phyloP scores from a whole-genome alignment of 257 asterid genomes.

The Ilex asprella region DNA sequence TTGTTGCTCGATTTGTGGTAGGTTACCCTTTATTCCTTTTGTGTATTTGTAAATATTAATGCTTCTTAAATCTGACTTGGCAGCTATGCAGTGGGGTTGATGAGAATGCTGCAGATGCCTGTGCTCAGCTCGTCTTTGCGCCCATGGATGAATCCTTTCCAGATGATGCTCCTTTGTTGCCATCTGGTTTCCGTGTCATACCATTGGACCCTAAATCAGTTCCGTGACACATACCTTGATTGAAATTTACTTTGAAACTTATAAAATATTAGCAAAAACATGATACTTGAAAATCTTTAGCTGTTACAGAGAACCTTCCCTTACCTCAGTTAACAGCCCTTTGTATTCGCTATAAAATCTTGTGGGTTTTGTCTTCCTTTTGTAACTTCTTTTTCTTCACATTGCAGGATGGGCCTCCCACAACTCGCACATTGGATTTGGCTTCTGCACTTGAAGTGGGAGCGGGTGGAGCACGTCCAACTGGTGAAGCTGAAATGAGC shows the following conservation, averaged over 20 bases:
- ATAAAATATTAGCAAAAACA: too few species aligned
- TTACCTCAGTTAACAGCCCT: too few species aligned
- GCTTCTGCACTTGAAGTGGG: conserved; percentile 88
- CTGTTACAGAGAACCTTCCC: too few species aligned
- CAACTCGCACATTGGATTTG: conserved; percentile 71
- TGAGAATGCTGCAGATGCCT: conserved; percentile 63
- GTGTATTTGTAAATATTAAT: not conserved
- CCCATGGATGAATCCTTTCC: conserved; percentile 90
- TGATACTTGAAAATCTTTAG: too few species aligned
- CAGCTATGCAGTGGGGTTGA: conserved; percentile 91
- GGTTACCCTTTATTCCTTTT: not conserved
- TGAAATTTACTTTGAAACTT: not conserved
- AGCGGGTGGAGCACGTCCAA: conserved; percentile 40
- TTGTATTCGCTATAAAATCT: too few species aligned
- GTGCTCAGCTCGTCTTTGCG: conserved; percentile 93
- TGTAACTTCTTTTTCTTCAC: not conserved
- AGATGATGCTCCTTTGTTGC: conserved; percentile 79
- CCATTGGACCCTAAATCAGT: conserved; percentile 86
- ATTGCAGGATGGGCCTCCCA: conserved; percentile 57
- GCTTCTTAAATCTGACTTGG: not conserved
- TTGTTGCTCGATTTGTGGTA: not conserved
- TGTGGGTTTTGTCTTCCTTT: not conserved
- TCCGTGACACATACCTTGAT: conserved; percentile 25
- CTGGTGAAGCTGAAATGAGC: conserved; percentile 46
- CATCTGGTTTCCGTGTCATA: conserved; percentile 92